phyloP scores from a whole-genome alignment of 371 early-diverging fungal genomes.

The Phascolomyces articulosus region DNA sequence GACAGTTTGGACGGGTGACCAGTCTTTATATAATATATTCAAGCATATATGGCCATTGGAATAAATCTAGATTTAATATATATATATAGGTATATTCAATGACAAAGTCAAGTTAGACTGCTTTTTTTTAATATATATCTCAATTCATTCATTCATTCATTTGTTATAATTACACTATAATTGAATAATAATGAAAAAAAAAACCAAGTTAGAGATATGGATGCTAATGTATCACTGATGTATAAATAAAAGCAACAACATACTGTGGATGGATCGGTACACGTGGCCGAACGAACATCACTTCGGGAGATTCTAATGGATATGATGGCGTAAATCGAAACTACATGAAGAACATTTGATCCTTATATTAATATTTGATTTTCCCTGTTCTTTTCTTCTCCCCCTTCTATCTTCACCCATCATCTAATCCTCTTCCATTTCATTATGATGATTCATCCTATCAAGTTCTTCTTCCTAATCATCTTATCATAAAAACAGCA shows the following conservation, averaged over 20 bases:
- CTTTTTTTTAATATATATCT: too few relatives aligned
- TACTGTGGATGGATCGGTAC: conserved; percentile 88
- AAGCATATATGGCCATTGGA: conserved; percentile 96
- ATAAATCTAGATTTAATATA: conserved; percentile 62
- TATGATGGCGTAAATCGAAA: conserved; percentile 85
- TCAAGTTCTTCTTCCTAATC: too few relatives aligned
- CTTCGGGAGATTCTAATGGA: conserved; percentile 88
- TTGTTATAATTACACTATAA: neutral
- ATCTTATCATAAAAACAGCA: neutral
- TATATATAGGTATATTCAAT: neutral
- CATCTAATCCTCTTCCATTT: too few relatives aligned
- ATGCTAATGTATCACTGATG: too few relatives aligned
- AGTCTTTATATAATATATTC: conserved; percentile 93
- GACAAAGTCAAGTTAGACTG: too few relatives aligned
- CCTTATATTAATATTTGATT: too few relatives aligned
- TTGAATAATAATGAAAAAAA: neutral
- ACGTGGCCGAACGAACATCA: conserved; percentile 70
- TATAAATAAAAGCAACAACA: neutral
- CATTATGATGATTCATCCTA: too few relatives aligned
- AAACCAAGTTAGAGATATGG: neutral
- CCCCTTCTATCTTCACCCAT: too few relatives aligned
- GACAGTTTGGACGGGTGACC: conserved; percentile 96
- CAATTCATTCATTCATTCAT: too few relatives aligned
- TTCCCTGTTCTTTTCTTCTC: too few relatives aligned
- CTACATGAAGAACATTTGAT: too few relatives aligned